phyloP scores from a whole-genome alignment of 176 grass and related monocot species.

The Cocos nucifera region DNA sequence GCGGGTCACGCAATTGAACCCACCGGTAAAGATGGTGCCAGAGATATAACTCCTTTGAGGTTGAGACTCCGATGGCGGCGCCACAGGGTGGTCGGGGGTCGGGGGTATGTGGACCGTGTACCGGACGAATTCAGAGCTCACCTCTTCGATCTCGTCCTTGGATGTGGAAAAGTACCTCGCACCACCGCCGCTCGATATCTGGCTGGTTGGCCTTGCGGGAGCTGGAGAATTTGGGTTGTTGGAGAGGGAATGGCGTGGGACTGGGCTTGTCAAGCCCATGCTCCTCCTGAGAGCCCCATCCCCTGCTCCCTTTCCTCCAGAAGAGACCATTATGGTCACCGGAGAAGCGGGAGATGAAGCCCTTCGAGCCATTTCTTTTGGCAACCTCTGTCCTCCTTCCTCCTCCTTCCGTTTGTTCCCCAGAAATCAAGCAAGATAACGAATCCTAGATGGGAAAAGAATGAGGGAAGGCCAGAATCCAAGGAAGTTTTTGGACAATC shows the following conservation, averaged over 20 bases:
- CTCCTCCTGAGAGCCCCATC: slow-evolving; percentile 31
- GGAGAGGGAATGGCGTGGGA: slow-evolving; percentile 52
- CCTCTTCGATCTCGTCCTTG: not conserved
- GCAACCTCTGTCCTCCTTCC: not conserved
- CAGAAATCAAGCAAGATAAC: not conserved
- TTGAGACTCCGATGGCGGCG: slow-evolving; percentile 5
- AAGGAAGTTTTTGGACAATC: not conserved
- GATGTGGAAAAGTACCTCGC: slow-evolving; percentile 38
- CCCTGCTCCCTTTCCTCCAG: slow-evolving; percentile 11
- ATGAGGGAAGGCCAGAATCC: not conserved
- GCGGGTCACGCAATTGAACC: slow-evolving; percentile 71
- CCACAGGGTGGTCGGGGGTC: slow-evolving; percentile 44
- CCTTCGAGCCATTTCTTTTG: slow-evolving; percentile 21
- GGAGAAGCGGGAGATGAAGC: slow-evolving; percentile 30
- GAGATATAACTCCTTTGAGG: slow-evolving; percentile 68
- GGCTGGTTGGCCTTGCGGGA: not conserved
- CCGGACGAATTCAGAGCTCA: slow-evolving; percentile 58
- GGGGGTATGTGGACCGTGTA: slow-evolving; percentile 97
- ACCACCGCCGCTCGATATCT: slow-evolving; percentile 27
- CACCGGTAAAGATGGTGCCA: slow-evolving; percentile 87
- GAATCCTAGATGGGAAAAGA: not conserved
- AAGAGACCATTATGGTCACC: slow-evolving; percentile 33
- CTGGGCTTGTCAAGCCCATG: slow-evolving; percentile 50
- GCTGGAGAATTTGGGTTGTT: too few species aligned
- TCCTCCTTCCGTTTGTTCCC: not conserved